A percentile compares a stretch with the other conserved stretches of the same genome.
Evolutionary conservation across 805 yeast species (phyloP).

Genomic region (Starmerella apicola): DNA sequence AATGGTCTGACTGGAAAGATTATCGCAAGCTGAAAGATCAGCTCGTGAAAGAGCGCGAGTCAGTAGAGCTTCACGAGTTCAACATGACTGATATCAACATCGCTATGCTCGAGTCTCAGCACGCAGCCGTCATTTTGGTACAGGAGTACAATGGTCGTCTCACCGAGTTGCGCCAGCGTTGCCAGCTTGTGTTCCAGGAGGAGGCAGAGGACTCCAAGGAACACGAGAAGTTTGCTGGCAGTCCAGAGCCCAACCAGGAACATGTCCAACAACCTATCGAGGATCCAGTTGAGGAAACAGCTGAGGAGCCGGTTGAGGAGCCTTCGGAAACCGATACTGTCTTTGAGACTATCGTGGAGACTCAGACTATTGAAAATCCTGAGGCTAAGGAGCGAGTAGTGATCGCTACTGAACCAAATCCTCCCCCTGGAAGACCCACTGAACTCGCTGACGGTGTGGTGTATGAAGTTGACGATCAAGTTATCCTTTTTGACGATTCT

Average conservation of each 20-base stretch:
- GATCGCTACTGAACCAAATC: neutral
- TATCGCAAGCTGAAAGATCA: constrained; percentile 19
- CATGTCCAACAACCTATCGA: neutral
- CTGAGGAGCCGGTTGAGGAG: constrained; percentile 3
- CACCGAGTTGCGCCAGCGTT: constrained; percentile 16
- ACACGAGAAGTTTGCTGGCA: constrained; percentile 1
- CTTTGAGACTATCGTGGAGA: neutral
- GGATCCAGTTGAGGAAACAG: constrained; percentile 1
- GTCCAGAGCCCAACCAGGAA: neutral
- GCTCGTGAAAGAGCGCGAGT: constrained; percentile 14
- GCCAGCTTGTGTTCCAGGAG: constrained; percentile 22
- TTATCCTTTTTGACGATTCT: neutral
- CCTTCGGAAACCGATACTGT: neutral
- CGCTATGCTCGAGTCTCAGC: constrained; percentile 22
- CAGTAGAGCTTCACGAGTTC: constrained; percentile 18
- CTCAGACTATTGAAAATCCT: neutral
- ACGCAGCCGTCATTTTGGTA: constrained; percentile 20
- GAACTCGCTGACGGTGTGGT: neutral
- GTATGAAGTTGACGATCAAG: neutral
- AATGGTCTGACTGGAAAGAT: constrained; percentile 17
- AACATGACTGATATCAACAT: constrained; percentile 18
- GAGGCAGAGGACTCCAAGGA: constrained; percentile 4
- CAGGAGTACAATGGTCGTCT: constrained; percentile 20
- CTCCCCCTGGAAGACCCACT: neutral
- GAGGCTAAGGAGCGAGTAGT: neutral